phyloP scores from a whole-genome alignment of 2,329 filamentous ascomycete species.

The Neofusicoccum sp. region DNA sequence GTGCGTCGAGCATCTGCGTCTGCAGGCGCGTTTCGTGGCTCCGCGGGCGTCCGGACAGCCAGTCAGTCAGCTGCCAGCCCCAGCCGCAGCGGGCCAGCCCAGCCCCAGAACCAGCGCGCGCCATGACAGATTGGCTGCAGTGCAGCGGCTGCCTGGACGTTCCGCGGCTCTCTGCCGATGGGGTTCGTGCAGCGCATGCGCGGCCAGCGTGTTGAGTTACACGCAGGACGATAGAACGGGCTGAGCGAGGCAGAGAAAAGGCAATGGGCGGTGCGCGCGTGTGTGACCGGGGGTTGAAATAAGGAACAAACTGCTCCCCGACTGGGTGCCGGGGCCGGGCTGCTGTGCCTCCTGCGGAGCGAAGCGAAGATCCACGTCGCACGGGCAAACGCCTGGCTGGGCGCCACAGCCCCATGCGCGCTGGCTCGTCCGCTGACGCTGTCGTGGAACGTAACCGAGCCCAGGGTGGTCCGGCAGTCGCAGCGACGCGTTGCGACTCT shows the following conservation, averaged over 20 bases:
- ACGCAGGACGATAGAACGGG: background rate
- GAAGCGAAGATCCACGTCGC: conserved; percentile 3
- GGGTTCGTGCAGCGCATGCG: conserved; percentile 8
- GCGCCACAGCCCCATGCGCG: conserved; percentile 1
- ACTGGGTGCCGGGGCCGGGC: background rate
- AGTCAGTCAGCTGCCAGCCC: background rate
- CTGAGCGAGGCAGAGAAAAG: background rate
- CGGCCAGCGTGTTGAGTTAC: background rate
- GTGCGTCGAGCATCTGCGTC: no score
- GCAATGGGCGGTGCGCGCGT: background rate
- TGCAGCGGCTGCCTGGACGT: no score
- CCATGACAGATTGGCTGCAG: conserved; percentile 3
- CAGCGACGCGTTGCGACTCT: conserved; percentile 5
- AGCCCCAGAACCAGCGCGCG: background rate
- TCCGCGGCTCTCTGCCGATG: conserved; percentile 7
- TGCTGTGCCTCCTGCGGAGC: conserved; percentile 10
- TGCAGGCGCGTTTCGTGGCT: no score
- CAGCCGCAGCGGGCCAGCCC: background rate
- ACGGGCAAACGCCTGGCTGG: conserved; percentile 8
- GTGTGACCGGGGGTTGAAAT: conserved; percentile 18
- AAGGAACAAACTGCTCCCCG: conserved; percentile 12
- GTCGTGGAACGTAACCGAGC: background rate
- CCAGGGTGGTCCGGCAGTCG: background rate
- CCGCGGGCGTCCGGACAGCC: background rate
- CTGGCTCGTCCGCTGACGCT: background rate